Evolutionary conservation across 192 early-diverging fungal genomes (phyloP).

Genomic region (Backusella australiensis): DNA sequence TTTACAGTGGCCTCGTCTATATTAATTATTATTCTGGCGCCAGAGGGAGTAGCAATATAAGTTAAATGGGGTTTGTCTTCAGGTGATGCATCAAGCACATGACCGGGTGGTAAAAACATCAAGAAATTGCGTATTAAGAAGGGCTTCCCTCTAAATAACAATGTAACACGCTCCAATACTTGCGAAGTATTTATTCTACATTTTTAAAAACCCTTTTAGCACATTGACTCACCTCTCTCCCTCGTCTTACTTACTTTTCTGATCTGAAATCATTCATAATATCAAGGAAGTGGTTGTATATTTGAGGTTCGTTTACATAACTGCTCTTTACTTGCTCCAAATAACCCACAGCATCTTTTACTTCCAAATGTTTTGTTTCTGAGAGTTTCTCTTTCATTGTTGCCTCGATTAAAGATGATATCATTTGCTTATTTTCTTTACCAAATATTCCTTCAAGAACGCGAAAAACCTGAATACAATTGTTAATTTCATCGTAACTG

Average conservation of each 20-base stretch:
- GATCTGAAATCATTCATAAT: conserved; percentile 29
- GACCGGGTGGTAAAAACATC: conserved; percentile 31
- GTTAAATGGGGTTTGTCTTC: conserved; percentile 19
- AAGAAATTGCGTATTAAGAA: conserved; percentile 28
- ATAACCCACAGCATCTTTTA: conserved; percentile 31
- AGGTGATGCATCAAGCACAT: conserved; percentile 15
- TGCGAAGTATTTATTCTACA: conserved; percentile 29
- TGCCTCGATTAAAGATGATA: neutral
- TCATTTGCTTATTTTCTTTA: conserved; percentile 6
- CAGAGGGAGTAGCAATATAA: conserved; percentile 24
- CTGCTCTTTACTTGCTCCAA: conserved; percentile 19
- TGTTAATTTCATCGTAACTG: neutral
- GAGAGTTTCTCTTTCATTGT: conserved; percentile 1
- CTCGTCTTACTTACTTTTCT: conserved; percentile 21
- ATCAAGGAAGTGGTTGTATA: conserved; percentile 17
- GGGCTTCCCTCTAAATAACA: conserved; percentile 28
- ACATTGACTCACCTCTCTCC: neutral
- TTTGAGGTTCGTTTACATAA: conserved; percentile 10
- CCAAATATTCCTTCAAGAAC: conserved; percentile 16
- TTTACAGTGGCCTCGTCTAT: conserved; percentile 21
- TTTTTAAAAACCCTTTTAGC: neutral
- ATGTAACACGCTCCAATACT: conserved; percentile 28
- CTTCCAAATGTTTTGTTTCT: neutral
- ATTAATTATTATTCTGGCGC: conserved; percentile 21
- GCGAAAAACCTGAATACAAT: neutral